Evolutionary conservation across 2,329 filamentous ascomycete species (phyloP).

Genomic region (Aureobasidium melanogenum): DNA sequence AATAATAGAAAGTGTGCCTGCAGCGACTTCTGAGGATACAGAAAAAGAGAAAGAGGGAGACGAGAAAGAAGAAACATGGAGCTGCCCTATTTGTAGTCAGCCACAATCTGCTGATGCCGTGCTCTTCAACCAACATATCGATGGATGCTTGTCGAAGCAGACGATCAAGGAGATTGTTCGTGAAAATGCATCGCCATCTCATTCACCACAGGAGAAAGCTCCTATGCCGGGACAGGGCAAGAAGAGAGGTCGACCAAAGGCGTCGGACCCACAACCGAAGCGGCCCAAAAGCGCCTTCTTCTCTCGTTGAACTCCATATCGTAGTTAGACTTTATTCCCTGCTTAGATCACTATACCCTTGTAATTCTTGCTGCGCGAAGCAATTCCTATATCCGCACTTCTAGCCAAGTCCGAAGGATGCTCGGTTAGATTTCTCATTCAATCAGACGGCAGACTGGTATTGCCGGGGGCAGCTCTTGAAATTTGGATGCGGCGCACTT

Average conservation of each 20-base stretch:
- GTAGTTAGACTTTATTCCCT: neutral
- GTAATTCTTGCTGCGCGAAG: neutral
- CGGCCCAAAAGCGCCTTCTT: slow-evolving; percentile 23
- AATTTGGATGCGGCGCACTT: neutral
- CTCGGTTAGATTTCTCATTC: neutral
- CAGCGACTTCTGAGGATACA: slow-evolving; percentile 9
- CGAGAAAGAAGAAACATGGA: slow-evolving; percentile 50
- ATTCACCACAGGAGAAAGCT: slow-evolving; percentile 10
- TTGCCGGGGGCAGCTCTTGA: neutral
- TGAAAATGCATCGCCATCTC: slow-evolving; percentile 37
- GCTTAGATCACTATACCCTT: neutral
- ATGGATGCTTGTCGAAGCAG: slow-evolving; percentile 76
- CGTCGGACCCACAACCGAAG: slow-evolving; percentile 15
- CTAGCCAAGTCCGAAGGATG: neutral
- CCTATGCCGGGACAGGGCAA: slow-evolving; percentile 13
- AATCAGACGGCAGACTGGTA: neutral
- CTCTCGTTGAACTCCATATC: slow-evolving; percentile 1
- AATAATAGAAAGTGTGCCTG: slow-evolving; percentile 14
- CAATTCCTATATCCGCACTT: neutral
- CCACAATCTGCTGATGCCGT: slow-evolving; percentile 68
- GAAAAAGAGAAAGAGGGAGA: slow-evolving; percentile 23
- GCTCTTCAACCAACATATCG: slow-evolving; percentile 83
- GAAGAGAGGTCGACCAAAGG: slow-evolving; percentile 21
- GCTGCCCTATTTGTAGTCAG: slow-evolving; percentile 78
- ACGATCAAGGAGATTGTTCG: slow-evolving; percentile 73